Evolutionary conservation across 75 land plant genomes (phyloP), one percentile per base, ranked within the genome.

Genomic region (Selaginella tamariscina): DNA sequence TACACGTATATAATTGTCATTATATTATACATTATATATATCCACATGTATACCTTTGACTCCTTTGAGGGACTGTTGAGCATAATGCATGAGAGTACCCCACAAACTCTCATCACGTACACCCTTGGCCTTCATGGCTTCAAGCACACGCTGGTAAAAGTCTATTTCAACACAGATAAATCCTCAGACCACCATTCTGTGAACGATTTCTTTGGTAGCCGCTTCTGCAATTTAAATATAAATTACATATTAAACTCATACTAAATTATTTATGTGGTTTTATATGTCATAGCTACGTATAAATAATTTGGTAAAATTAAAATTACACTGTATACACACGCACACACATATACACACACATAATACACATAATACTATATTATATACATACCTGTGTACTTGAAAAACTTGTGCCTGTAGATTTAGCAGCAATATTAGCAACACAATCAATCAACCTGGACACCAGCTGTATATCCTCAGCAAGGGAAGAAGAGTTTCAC

Each of bases 181-280:
- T 86, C 90, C 67, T 86, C 87, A 13, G 88, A 54, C 94, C 94
- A 89, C 87, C 87, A 86, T 60, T 89, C 94, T 23, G 79, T 80
- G 5, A 39, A 32, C 33, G 75, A 72, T 20, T 27, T 54, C 33
- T 83, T 86, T 57, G 74, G 70, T 29, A 71, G 83, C 66, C 74
- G n/a, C n/a, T n/a, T n/a, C n/a, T n/a, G n/a, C n/a, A n/a, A n/a
- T n/a, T n/a, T n/a, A n/a, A n/a, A n/a, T n/a, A n/a, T n/a, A n/a
- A n/a, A n/a, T n/a, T n/a, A n/a, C n/a, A n/a, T n/a, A n/a, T n/a
- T n/a, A n/a, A n/a, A n/a, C n/a, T n/a, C n/a, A n/a, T n/a, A n/a
- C n/a, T n/a, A n/a, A n/a, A n/a, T n/a, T n/a, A n/a, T n/a, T n/a
- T n/a, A n/a, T n/a, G n/a, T n/a, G n/a, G n/a, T n/a, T n/a, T n/a